These are phyloP conservation scores for Septoria linicola DNA, from an alignment of 2,329 filamentous ascomycete species.

Conservation along the genomic window DNA sequence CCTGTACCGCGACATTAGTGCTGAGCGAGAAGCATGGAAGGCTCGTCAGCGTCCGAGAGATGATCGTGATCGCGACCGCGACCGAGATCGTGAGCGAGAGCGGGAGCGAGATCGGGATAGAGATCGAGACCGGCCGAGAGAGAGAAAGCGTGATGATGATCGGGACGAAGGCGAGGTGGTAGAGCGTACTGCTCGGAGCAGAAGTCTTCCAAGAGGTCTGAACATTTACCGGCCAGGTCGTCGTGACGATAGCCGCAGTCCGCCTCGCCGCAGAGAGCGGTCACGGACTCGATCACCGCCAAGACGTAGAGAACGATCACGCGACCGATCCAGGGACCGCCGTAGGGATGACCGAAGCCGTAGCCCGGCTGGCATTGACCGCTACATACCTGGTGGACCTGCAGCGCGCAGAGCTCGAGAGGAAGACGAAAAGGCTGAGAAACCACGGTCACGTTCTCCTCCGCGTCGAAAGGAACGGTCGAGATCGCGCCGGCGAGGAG, in stretches of 20 bases:
- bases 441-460: constrained; percentile 9
- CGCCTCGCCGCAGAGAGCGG: constrained; percentile 24
- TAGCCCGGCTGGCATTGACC: constrained; percentile 40
- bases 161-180: constrained; percentile 37
- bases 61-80: constrained; percentile 30
- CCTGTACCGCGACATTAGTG: constrained; percentile 36
- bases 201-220: constrained; percentile 19
- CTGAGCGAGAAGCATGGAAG: constrained; percentile 37
- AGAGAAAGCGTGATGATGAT: constrained; percentile 19
- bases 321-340: constrained; percentile 22
- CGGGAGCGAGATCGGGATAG: constrained; percentile 43
- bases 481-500: constrained; percentile 32
- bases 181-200: constrained; percentile 28
- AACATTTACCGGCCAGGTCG: constrained; percentile 23
- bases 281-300: constrained; percentile 26
- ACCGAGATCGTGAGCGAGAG: constrained; percentile 26
- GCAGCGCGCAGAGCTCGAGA: constrained; percentile 16
- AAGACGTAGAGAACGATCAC: constrained; percentile 18
- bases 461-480: constrained; percentile 11
- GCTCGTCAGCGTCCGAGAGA: constrained; percentile 28
- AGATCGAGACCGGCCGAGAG: constrained; percentile 37
- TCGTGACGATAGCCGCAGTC: constrained; percentile 30
- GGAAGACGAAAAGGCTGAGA: constrained; percentile 20
- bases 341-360: constrained; percentile 30
- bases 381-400: constrained; percentile 41